phyloP scores from a whole-genome alignment of 2,329 filamentous ascomycete genomes.

The Leptographium radiaticola region DNA sequence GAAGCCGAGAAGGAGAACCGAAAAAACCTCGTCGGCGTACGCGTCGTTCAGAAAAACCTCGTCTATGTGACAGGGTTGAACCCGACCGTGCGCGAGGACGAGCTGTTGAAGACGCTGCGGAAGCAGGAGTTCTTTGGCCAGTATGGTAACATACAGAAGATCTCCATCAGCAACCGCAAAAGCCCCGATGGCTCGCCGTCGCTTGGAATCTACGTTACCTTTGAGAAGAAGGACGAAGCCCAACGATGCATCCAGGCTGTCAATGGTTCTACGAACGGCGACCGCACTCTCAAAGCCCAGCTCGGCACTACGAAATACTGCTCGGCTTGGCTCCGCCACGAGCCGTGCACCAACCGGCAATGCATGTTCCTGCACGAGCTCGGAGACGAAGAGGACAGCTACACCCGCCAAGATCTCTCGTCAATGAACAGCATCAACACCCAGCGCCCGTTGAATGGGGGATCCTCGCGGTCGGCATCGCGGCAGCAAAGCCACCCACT shows the following conservation, averaged over 20 bases:
- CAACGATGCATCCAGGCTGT: conserved; percentile 82
- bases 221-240: conserved; percentile 82
- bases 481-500: conserved; percentile 34
- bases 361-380: conserved; percentile 98
- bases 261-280: conserved; percentile 83
- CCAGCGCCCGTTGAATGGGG: conserved; percentile 50
- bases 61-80: conserved; percentile 95
- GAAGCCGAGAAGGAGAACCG: conserved; percentile 92
- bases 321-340: conserved; percentile 88
- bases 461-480: conserved; percentile 39
- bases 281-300: conserved; percentile 66
- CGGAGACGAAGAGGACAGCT: conserved; percentile 96
- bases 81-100: conserved; percentile 83
- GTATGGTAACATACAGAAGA: conserved; percentile 97
- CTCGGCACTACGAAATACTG: conserved; percentile 95
- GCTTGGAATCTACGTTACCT: conserved; percentile 97
- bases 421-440: conserved; percentile 86
- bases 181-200: conserved; percentile 66
- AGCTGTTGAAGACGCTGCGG: conserved; percentile 77
- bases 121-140: conserved; percentile 93
- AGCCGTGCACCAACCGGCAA: conserved; percentile 86
- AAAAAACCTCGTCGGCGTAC: conserved; percentile 88
- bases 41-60: conserved; percentile 95
- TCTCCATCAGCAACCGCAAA: conserved; percentile 94
- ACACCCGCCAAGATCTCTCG: conserved; percentile 84